Conservation (phyloP, 495 filamentous ascomycete genomes). For the Zalerion maritima region DNA sequence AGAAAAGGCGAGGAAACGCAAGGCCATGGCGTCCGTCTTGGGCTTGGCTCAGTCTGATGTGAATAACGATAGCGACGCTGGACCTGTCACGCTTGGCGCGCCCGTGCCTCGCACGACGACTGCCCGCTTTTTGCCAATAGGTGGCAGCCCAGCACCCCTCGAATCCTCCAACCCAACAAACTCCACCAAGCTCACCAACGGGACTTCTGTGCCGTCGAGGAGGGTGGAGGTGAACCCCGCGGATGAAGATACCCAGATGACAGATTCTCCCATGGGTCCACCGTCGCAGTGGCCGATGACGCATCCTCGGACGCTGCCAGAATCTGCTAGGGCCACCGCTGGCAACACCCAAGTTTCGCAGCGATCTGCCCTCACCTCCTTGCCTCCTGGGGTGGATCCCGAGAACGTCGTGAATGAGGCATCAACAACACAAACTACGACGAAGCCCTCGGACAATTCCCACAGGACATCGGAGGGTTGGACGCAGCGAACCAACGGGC, state of each 20-base stretch:
- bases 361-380: slow-evolving; percentile 53
- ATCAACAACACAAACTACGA: slow-evolving; percentile 76
- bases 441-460: slow-evolving; percentile 34
- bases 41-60: slow-evolving; percentile 22
- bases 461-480: too few relatives aligned
- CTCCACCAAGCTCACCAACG: slow-evolving; percentile 45
- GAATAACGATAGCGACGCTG: slow-evolving; percentile 23
- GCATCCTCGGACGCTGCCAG: slow-evolving; percentile 4
- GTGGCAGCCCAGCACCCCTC: slow-evolving; percentile 31
- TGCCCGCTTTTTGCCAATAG: slow-evolving; percentile 31
- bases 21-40: slow-evolving; percentile 28
- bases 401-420: slow-evolving; percentile 70
- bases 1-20: slow-evolving; percentile 44
- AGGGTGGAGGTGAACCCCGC: slow-evolving; percentile 39
- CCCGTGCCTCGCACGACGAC: slow-evolving; percentile 34
- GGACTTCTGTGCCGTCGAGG: slow-evolving; percentile 44
- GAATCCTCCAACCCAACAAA: slow-evolving; percentile 37
- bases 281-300: slow-evolving; percentile 9
- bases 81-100: slow-evolving; percentile 47
- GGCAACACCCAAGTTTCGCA: slow-evolving; percentile 44
- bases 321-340: slow-evolving; percentile 15
- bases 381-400: slow-evolving; percentile 62
- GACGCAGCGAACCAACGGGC: slow-evolving; percentile 50
- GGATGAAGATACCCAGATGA: slow-evolving; percentile 38
- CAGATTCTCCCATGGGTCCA: slow-evolving; percentile 11